phyloP scores from a whole-genome alignment of 1,284 basidiomycete genomes.

The Wallemia mellicola region DNA sequence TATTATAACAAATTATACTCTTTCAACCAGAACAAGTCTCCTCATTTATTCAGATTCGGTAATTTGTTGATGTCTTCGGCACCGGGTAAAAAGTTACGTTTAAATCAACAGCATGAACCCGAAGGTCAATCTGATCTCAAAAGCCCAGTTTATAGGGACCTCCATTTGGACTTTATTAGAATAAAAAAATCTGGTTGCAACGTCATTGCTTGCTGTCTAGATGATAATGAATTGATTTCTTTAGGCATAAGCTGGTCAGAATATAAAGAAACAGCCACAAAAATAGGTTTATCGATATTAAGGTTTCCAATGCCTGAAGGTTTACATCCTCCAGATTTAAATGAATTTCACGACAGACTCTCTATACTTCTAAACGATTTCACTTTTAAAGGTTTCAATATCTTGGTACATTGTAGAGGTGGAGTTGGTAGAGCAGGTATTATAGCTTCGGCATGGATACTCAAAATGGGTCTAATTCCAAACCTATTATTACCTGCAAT shows the following conservation, averaged over 20 bases:
- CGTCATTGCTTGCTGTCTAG: conserved; percentile 62
- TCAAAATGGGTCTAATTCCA: conserved; percentile 50
- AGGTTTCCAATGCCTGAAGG: conserved; percentile 73
- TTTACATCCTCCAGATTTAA: conserved; percentile 37
- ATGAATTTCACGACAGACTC: conserved; percentile 37
- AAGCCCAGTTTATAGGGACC: too few species aligned
- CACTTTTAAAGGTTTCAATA: conserved; percentile 37
- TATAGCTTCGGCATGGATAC: conserved; percentile 70
- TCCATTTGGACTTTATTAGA: too few species aligned
- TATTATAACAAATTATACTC: conserved; percentile 2
- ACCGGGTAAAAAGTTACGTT: conserved; percentile 82
- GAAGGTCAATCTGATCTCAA: conserved; percentile 16
- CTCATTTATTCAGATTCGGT: too few species aligned
- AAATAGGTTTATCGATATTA: conserved; percentile 44
- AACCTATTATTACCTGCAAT: too few species aligned
- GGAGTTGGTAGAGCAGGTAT: conserved; percentile 83
- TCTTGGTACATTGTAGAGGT: conserved; percentile 76
- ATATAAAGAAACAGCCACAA: conserved; percentile 32
- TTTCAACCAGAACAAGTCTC: conserved; percentile 1
- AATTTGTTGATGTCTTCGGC: conserved; percentile 74
- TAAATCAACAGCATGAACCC: conserved; percentile 18
- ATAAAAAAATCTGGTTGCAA: conserved; percentile 41
- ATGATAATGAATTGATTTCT: conserved; percentile 53
- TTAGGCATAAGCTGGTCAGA: conserved; percentile 56
- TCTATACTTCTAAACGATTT: conserved; percentile 36